phyloP scores from a whole-genome alignment of 2,329 filamentous ascomycete species.

The Stachybotrys elegans region DNA sequence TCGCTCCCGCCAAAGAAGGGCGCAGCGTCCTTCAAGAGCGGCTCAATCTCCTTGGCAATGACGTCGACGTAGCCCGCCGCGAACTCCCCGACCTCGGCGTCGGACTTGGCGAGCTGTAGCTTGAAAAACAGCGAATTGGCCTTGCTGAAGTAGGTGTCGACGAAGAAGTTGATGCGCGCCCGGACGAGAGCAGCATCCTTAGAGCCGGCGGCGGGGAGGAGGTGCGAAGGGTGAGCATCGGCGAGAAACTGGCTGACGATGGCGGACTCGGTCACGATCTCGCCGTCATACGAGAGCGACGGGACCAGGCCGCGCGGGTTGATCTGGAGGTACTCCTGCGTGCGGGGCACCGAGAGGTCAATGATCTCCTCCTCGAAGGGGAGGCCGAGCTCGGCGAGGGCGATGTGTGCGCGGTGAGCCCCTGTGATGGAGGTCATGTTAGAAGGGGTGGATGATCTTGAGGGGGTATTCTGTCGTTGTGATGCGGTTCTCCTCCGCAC shows the following conservation, averaged over 20 bases:
- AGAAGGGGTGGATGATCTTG: too few relatives aligned
- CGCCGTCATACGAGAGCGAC: slow-evolving; percentile 57
- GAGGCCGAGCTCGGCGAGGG: slow-evolving; percentile 60
- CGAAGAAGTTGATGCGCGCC: slow-evolving; percentile 67
- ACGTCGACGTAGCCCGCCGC: slow-evolving; percentile 47
- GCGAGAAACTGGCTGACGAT: slow-evolving; percentile 68
- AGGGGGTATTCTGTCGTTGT: too few relatives aligned
- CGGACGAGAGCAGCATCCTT: slow-evolving; percentile 53
- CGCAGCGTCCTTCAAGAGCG: slow-evolving; percentile 50
- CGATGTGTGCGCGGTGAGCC: slow-evolving; percentile 73
- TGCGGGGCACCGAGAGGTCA: slow-evolving; percentile 63
- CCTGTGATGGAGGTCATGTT: too few relatives aligned
- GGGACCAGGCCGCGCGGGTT: slow-evolving; percentile 79
- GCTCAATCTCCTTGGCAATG: slow-evolving; percentile 68
- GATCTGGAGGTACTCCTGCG: slow-evolving; percentile 68
- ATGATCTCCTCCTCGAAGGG: slow-evolving; percentile 68
- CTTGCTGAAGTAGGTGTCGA: slow-evolving; percentile 64
- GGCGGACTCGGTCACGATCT: slow-evolving; percentile 68
- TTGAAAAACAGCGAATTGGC: slow-evolving; percentile 43
- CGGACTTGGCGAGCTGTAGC: slow-evolving; percentile 39
- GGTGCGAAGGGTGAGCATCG: slow-evolving; percentile 63
- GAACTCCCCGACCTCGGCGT: slow-evolving; percentile 44
- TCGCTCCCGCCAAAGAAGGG: slow-evolving; percentile 63
- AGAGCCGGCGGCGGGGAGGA: slow-evolving; percentile 52
- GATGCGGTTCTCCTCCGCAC: too few relatives aligned